Base-by-base conservation (phyloP, 2,329 filamentous ascomycete genomes). In the Talaromyces sp. region DNA sequence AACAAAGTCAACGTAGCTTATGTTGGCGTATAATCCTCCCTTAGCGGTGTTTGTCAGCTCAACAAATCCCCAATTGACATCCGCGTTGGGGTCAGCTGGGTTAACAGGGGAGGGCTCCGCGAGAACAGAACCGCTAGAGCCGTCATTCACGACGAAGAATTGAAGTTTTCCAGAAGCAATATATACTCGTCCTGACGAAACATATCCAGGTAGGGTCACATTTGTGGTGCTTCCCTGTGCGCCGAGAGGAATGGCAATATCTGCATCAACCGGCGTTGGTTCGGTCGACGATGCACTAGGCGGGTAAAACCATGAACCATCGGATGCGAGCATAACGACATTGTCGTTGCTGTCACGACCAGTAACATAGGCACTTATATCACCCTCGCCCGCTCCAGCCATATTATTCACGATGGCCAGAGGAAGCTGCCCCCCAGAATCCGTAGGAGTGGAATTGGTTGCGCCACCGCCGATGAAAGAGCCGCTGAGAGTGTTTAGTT, bases 1-100 rank as follows among this genome's bases (percentile, higher is more conserved):
- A 23, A 83, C 77, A 62, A 82, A 83, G 67, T 84, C 82, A 33
- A 84, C 82, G 60, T 80, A 83, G 55, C 76, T 80, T 59, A 84
- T 77, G 68, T 83, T 83, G 64, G 80, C 77, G 42, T 72, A 82
- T 30, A 83, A 67, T 5, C 72, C 68, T 0, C 74, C 74, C 1
- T 73, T 65, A 0, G 68, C 56, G 18, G 73, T 80, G 65, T 78
- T 78, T 1, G 81, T 81, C 40, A 84, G 69, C 67, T 84, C 82
- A 27, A 82, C 73, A 59, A 83, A 83, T 1, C 80, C 81, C 80
- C 81, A 83, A 67, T 79, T 78, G 42, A 80, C 67, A 2, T 69
- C 73, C 0, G 77, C 70, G 33, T 75, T 81, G 4, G 80, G 77
- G 57, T 83, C 81, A 4, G 64, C 59, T 0, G 77, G 70, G 66